Base-by-base conservation (phyloP, 1,284 basidiomycete genomes). In the Cutaneotrichosporon mucoides region DNA sequence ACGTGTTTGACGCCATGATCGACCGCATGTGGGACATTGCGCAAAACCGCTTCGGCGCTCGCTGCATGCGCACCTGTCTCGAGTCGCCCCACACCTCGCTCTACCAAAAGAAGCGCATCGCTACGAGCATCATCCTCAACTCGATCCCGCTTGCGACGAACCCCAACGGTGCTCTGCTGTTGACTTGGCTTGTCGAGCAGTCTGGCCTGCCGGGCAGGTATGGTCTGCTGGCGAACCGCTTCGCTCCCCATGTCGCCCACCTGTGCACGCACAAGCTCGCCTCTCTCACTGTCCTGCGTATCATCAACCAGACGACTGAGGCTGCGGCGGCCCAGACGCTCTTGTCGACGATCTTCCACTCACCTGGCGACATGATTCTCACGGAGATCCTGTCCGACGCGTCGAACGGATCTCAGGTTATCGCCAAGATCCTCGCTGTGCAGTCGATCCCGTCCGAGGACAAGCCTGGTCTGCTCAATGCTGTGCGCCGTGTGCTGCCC, bases 1-100 rank as follows among this genome's bases (percentile, higher is more conserved):
- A 98, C 76, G 89, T 99, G 62, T 98, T 98, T 74, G 95, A 99
- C 74, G 92, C 93, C 40, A 98, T 99, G 84, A 88, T 92, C 50
- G 95, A 99, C 76, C 89, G 96, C 52, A 90, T 96, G 80, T 99
- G 96, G 96, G 94, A 95, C 80, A 84, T 97, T 60, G 92, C 92
- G 0, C 93, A 97, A 81, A 76, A 75, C 37, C 87, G 96, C 36
- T 99, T 97, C 69, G 96, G 96, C 59, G 94, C 96, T 42, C 87
- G 96, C 53, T 96, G 93, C 73, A 96, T 99, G 89, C 84, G 95
- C 60, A 93, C 96, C 6, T 97, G 94, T 73, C 83, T 99, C 35
- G 96, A 99, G 77, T 92, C 87, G 73, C 84, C 88, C 38, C 84
- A 88, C 68, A 90, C 94, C 46, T 89, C 85, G 36, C 69, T 88